Conservation (phyloP, 1,139 yeast genomes). For the Kodamaea plutei region DNA sequence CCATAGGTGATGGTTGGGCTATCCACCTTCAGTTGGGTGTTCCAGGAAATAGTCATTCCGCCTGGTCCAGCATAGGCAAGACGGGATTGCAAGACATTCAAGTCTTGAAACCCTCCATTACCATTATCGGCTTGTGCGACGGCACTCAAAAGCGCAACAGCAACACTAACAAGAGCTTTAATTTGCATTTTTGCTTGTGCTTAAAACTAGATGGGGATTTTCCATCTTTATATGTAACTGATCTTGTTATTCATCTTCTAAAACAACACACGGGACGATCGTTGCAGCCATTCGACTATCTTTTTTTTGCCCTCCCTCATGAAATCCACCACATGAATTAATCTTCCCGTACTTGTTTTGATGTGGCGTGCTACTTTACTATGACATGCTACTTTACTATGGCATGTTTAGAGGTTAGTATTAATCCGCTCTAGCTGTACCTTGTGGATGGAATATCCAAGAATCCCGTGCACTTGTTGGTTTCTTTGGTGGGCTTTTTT, state of each 20-base stretch:
- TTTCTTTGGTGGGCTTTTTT: too few relatives aligned
- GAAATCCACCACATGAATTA: too few relatives aligned
- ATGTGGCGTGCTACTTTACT: too few relatives aligned
- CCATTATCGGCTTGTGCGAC: background rate
- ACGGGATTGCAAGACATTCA: constrained; percentile 3
- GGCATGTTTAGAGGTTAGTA: too few relatives aligned
- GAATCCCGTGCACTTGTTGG: too few relatives aligned
- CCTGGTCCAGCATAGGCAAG: constrained; percentile 3
- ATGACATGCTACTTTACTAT: too few relatives aligned
- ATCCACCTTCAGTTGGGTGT: constrained; percentile 2
- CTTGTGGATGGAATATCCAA: too few relatives aligned
- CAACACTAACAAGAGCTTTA: constrained; percentile 1
- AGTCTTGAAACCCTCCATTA: constrained; percentile 1
- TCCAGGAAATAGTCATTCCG: constrained; percentile 7
- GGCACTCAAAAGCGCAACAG: constrained; percentile 2
- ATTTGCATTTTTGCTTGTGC: constrained; percentile 2
- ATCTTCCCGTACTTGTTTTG: too few relatives aligned
- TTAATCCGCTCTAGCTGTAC: too few relatives aligned
- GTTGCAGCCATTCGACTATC: too few relatives aligned
- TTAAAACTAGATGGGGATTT: background rate
- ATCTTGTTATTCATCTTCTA: background rate
- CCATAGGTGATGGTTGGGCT: constrained; percentile 4
- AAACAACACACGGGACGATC: too few relatives aligned
- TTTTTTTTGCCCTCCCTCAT: too few relatives aligned
- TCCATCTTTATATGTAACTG: background rate